These are phyloP conservation scores for Candida gorgasii DNA, from an alignment of 805 yeast species.

Conservation along the genomic window DNA sequence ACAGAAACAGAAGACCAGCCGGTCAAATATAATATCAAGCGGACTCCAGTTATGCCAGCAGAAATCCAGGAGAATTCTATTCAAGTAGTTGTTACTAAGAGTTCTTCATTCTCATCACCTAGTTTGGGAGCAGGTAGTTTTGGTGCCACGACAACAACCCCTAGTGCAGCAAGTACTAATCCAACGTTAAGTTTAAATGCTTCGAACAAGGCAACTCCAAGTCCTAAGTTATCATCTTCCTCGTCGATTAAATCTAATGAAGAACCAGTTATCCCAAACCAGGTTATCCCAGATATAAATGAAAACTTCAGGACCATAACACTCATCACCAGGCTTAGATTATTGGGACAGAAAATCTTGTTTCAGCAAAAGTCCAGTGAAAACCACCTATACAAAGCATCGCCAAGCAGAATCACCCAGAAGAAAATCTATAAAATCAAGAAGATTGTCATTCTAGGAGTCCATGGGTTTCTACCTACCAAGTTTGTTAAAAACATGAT, in stretches of 20 bases:
- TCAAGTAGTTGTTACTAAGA: slow-evolving; percentile 8
- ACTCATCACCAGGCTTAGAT: slow-evolving; percentile 22
- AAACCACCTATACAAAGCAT: slow-evolving; percentile 26
- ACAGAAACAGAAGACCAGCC: slow-evolving; percentile 36
- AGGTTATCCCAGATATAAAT: slow-evolving; percentile 24
- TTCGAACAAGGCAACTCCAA: too few species aligned
- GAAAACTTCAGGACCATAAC: slow-evolving; percentile 26
- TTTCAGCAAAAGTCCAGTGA: slow-evolving; percentile 24
- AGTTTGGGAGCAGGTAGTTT: background rate
- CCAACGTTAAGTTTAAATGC: too few species aligned
- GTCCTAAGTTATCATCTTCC: slow-evolving; percentile 6
- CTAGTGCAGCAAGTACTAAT: too few species aligned
- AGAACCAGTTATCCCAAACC: background rate
- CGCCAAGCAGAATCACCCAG: slow-evolving; percentile 8
- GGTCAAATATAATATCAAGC: slow-evolving; percentile 30
- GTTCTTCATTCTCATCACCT: background rate
- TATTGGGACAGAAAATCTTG: slow-evolving; percentile 23
- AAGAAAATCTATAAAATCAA: slow-evolving; percentile 16
- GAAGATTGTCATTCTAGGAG: slow-evolving; percentile 33
- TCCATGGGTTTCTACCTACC: slow-evolving; percentile 43
- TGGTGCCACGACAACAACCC: too few species aligned
- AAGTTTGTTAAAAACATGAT: slow-evolving; percentile 37
- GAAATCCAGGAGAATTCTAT: slow-evolving; percentile 35
- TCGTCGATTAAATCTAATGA: slow-evolving; percentile 6
- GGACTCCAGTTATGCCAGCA: slow-evolving; percentile 34